Conservation (phyloP, 257 asterid genomes). For the Scutellaria barbata region DNA sequence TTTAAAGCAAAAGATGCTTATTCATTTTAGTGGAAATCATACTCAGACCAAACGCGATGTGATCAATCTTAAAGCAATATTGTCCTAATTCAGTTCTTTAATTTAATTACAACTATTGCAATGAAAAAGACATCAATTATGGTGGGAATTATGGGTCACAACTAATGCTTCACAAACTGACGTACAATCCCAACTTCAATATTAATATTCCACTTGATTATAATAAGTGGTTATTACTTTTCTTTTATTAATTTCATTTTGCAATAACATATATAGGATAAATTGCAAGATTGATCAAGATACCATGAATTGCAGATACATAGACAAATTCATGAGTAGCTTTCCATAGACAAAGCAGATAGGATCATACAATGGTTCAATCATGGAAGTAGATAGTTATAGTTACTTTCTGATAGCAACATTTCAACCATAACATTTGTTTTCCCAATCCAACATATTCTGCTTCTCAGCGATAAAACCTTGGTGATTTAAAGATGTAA, state of each 20-base stretch:
- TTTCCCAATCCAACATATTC: conserved; percentile 30
- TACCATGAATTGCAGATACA: not conserved
- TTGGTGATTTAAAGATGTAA: conserved; percentile 29
- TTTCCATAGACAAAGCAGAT: conserved; percentile 27
- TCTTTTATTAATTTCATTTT: not conserved
- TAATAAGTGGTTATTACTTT: too few species aligned
- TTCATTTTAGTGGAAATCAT: conserved; percentile 49
- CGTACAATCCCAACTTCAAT: too few species aligned
- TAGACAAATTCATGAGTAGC: not conserved
- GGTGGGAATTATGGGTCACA: conserved; percentile 3
- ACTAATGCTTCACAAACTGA: too few species aligned
- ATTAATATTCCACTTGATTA: too few species aligned
- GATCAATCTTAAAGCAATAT: conserved; percentile 36
- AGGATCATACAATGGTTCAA: conserved; percentile 9
- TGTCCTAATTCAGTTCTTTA: conserved; percentile 32
- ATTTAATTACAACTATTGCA: not conserved
- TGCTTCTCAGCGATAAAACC: conserved; percentile 32
- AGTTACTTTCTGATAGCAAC: conserved; percentile 23
- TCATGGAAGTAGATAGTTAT: not conserved
- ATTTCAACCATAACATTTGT: conserved; percentile 22
- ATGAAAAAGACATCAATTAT: not conserved
- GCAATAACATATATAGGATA: not conserved
- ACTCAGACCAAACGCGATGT: conserved; percentile 42
- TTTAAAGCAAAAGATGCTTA: conserved; percentile 44
- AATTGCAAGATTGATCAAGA: not conserved